Evolutionary conservation across 2,329 filamentous ascomycete species (phyloP), one percentile per base, ranked within the genome.

Genomic region (Paracorniculantispora psalliotae): DNA sequence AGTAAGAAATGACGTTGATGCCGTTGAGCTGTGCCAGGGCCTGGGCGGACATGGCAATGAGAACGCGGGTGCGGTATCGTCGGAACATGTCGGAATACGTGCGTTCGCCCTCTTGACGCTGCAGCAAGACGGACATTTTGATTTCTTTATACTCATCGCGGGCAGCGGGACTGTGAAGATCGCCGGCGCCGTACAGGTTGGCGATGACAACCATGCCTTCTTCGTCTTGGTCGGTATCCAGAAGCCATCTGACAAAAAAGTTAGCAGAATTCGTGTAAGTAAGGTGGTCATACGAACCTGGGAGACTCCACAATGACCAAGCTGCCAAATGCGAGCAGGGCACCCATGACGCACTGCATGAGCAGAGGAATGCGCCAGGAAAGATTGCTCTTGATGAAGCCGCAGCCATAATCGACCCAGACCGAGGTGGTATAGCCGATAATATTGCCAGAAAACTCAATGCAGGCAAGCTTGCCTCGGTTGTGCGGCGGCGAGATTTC

Each of bases 1-100:
- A 99, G 80, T 97, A 99, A 1, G 93, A 97, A 63, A 99, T 99
- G 71, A 99, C 94, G 75, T 99, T 99, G 78, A 99, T 99, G 64
- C 94, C 94, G 77, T 97, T 97, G 57, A 99, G 85, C 75, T 99
- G 94, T 28, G 94, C 94, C 64, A 99, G 84, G 6, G 88, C 92
- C 74, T 97, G 94, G 4, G 94, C 94, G 35, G 93, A 97, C 94
- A 97, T 97, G 75, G 94, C 94, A 71, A 97, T 97, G 69, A 97
- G 91, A 64, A 97, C 93, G 56, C 94, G 91, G 68, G 89, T 94
- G 70, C 82, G 84, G 78, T 97, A 97, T 63, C 91, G 86, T 68
- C 83, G 88, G 80, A 97, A 99, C 94, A 99, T 99, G 63, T 97
- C 94, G 41, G 74, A 67, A 73, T 97, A 99, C 0, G 90, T 86